These are phyloP conservation scores for Candida mattraensis DNA, from an alignment of 805 yeast species.

Conservation along the genomic window DNA sequence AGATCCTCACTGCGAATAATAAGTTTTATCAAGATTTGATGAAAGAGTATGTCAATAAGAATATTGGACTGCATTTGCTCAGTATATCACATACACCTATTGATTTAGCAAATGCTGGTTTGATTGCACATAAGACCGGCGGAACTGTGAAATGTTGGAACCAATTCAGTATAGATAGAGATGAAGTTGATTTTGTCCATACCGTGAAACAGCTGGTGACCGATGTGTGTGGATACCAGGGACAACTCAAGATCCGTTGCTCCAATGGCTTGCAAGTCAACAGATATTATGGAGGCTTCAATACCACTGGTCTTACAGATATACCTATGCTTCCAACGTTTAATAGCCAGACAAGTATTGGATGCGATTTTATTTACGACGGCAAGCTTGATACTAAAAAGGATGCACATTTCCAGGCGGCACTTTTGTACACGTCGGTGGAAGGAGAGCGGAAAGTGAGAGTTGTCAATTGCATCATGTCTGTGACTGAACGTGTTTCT, in stretches of 20 bases:
- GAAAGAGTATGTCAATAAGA: conserved; percentile 51
- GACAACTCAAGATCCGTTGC: conserved; percentile 79
- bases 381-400: conserved; percentile 65
- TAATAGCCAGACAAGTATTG: conserved; percentile 60
- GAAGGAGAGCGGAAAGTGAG: conserved; percentile 81
- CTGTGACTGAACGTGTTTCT: conserved; percentile 70
- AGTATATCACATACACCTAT: conserved; percentile 60
- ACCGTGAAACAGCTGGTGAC: conserved; percentile 55
- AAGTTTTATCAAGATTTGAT: conserved; percentile 63
- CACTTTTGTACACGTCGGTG: conserved; percentile 76
- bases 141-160: conserved; percentile 69
- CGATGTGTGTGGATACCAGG: conserved; percentile 69
- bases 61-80: conserved; percentile 76
- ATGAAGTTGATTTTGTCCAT: conserved; percentile 60
- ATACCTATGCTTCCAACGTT: conserved; percentile 76
- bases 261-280: conserved; percentile 83
- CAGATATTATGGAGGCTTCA: conserved; percentile 66
- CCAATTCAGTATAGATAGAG: conserved; percentile 64
- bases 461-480: conserved; percentile 79
- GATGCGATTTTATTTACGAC: conserved; percentile 74
- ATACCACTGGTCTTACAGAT: conserved; percentile 37
- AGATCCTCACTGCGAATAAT: conserved; percentile 56
- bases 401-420: conserved; percentile 91
- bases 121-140: conserved; percentile 64
- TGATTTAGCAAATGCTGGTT: conserved; percentile 73